Conservation (phyloP, 495 filamentous ascomycete species). For the Penicillium flavigenum region DNA sequence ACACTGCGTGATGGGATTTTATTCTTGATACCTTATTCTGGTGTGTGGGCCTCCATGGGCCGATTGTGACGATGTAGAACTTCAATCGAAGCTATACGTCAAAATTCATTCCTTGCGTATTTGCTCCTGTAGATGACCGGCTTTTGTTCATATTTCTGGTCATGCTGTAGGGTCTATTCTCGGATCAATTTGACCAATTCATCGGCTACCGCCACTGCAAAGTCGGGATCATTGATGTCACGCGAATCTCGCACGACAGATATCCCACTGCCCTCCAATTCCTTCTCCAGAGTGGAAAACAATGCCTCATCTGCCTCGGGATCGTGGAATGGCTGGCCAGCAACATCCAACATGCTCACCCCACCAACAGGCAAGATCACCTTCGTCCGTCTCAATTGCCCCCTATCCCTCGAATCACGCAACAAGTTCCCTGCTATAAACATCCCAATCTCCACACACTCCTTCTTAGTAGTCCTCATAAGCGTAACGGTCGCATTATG, state of each 20-base stretch:
- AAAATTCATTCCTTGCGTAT: slow-evolving; percentile 7
- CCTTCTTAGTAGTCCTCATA: slow-evolving; percentile 56
- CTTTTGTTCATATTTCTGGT: background rate
- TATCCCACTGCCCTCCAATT: slow-evolving; percentile 39
- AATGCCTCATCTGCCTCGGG: slow-evolving; percentile 44
- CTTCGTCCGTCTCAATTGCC: slow-evolving; percentile 39
- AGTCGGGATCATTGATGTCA: slow-evolving; percentile 48
- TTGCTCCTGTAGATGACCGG: background rate
- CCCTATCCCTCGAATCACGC: slow-evolving; percentile 16
- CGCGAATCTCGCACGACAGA: slow-evolving; percentile 33
- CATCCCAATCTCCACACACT: slow-evolving; percentile 51
- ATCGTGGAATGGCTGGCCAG: slow-evolving; percentile 43
- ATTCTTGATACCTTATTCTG: slow-evolving; percentile 29
- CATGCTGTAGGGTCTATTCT: background rate
- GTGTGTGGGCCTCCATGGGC: slow-evolving; percentile 17
- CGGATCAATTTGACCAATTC: slow-evolving; percentile 21
- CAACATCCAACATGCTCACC: slow-evolving; percentile 43
- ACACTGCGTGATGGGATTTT: slow-evolving; percentile 44
- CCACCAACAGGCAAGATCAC: slow-evolving; percentile 59
- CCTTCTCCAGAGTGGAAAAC: slow-evolving; percentile 45
- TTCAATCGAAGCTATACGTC: slow-evolving; percentile 19
- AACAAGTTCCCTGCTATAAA: slow-evolving; percentile 54
- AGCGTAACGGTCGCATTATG: slow-evolving; percentile 68
- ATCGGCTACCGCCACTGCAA: slow-evolving; percentile 34
- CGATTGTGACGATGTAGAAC: slow-evolving; percentile 19